phyloP scores from a whole-genome alignment of 1,284 basidiomycete genomes.

The Rhodotorula sp. region DNA sequence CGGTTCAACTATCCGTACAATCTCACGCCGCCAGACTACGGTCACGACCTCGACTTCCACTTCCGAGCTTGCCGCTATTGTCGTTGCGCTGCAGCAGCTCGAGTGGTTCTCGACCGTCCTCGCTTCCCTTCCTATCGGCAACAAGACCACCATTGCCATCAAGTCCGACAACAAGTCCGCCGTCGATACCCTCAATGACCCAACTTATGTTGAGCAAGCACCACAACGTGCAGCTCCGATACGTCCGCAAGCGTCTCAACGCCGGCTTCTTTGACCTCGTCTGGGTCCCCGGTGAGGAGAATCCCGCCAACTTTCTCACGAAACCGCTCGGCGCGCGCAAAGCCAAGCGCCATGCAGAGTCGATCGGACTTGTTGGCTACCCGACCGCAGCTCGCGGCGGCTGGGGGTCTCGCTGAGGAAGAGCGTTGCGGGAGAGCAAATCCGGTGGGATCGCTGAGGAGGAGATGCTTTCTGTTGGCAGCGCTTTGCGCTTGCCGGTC shows the following conservation, averaged over 20 bases:
- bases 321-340: neutral
- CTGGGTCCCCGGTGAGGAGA: conserved; percentile 5
- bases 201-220: conserved; percentile 14
- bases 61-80: conserved; percentile 24
- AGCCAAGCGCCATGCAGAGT: neutral
- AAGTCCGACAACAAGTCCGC: conserved; percentile 2
- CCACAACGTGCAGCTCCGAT: conserved; percentile 7
- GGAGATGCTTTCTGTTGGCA: too few relatives aligned
- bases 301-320: conserved; percentile 15
- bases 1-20: conserved; percentile 14
- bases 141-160: conserved; percentile 4
- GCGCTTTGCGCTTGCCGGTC: too few relatives aligned
- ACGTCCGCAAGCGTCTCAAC: conserved; percentile 9
- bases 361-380: neutral
- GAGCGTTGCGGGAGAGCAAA: neutral
- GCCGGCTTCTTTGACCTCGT: neutral
- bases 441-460: neutral
- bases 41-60: conserved; percentile 23
- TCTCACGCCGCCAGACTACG: conserved; percentile 14
- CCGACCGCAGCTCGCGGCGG: neutral
- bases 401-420: neutral
- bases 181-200: neutral
- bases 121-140: neutral
- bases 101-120: conserved; percentile 3
- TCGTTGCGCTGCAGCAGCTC: conserved; percentile 2